Evolutionary conservation across 2,329 filamentous ascomycete species (phyloP), one percentile per base, ranked within the genome.

Genomic region (Apiospora arundinis): DNA sequence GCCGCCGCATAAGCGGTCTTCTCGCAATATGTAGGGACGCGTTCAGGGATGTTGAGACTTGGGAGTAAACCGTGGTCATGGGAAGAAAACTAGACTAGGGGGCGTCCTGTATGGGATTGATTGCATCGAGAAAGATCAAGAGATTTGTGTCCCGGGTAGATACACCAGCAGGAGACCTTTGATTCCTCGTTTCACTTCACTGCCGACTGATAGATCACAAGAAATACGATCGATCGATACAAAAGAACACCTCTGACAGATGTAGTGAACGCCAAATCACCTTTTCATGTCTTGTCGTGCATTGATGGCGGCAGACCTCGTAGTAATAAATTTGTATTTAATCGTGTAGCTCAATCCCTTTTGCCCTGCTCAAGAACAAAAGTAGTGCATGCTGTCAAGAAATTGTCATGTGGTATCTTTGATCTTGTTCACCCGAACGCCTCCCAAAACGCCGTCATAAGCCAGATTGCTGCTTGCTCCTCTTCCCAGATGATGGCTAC

Each of bases 1-100:
- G 78, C 80, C 12, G 56, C 32, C 32, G 56, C 32, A n/a, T 63
- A 63, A 63, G 56, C 7, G 56, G 18, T n/a, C 4, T 3, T 32
- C 32, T 21, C 32, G 18, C 32, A 6, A 18, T 16, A 21, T 28
- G 32, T 63, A 28, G 56, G 56, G 37, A 40, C 32, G 32, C n/a
- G 56, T n/a, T 37, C 32, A 40, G 56, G 18, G 56, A 63, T 63
- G 56, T n/a, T 40, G 56, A 63, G 18, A 40, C 56, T 63, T 63
- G 21, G 56, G 25, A 63, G 32, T 23, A 63, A 63, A 37, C 56
- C 56, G 32, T 63, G 32, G 32, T 40, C 18, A 40, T 40, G 32
- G 56, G 37, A 40, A 40, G 56, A 40, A 40, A 63, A 40, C 56
- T 63, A 63, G 56, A 63, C 56, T 40, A 37, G 32, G 32, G 32